phyloP scores from a whole-genome alignment of 371 early-diverging fungal genomes.

The Umbelopsis sp. region DNA sequence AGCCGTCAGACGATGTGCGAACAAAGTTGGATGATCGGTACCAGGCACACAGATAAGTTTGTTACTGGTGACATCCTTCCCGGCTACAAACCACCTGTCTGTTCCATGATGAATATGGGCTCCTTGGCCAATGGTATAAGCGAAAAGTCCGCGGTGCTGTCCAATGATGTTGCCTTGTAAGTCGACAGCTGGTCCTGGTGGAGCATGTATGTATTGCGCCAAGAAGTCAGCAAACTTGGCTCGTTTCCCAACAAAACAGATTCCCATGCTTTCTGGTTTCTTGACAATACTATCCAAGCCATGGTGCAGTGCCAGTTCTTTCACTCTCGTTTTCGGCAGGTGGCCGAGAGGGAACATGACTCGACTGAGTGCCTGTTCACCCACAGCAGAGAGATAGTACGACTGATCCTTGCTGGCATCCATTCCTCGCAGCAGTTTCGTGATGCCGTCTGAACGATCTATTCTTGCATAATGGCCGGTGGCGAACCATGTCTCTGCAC shows the following conservation, averaged over 20 bases:
- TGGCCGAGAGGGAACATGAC: constrained; percentile 88
- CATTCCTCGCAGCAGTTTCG: constrained; percentile 49
- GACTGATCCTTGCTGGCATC: constrained; percentile 91
- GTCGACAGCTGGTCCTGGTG: constrained; percentile 66
- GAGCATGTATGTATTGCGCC: constrained; percentile 62
- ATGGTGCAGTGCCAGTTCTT: constrained; percentile 63
- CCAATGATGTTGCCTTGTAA: constrained; percentile 63
- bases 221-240: constrained; percentile 80
- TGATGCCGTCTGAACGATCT: constrained; percentile 31
- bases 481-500: constrained; percentile 58
- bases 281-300: constrained; percentile 60
- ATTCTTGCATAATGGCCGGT: constrained; percentile 90
- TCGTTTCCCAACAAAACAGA: constrained; percentile 93
- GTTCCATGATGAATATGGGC: constrained; percentile 62
- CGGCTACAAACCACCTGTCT: constrained; percentile 61
- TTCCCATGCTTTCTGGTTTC: constrained; percentile 94
- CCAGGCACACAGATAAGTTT: constrained; percentile 47
- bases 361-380: constrained; percentile 46
- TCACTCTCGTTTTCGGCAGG: constrained; percentile 76
- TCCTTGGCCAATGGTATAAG: constrained; percentile 78
- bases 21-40: constrained; percentile 48
- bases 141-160: constrained; percentile 70
- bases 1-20: constrained; percentile 34
- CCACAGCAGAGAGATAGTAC: constrained; percentile 84
- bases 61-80: constrained; percentile 37